Base-by-base conservation (phyloP, 2,329 filamentous ascomycete genomes). In the Ascochyta clinopodiicola region DNA sequence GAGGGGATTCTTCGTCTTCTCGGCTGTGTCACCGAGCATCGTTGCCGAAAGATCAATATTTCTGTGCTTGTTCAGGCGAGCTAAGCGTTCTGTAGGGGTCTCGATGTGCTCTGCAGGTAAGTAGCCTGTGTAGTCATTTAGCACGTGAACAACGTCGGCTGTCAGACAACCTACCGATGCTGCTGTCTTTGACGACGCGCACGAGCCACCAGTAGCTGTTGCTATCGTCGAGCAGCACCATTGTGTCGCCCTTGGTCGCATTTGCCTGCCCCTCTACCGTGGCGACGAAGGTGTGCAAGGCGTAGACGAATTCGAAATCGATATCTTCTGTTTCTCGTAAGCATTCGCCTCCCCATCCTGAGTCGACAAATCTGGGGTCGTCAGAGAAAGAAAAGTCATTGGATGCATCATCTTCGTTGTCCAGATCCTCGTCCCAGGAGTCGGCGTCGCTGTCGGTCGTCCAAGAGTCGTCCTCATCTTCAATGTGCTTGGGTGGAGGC, bases 181-280 rank as follows among this genome's bases (percentile, higher is more conserved):
- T 98, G 75, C 91, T 96, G 77, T 99, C 95, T 77, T 98, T 98
- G 48, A 98, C 93, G 40, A 99, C 91, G 62, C 94, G 86, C 13
- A 99, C 95, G 58, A 99, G 85, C 95, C 95, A 99, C 95, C 95
- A 99, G 77, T 99, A 99, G 78, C 93, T 98, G 79, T 99, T 99
- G 79, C 92, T 98, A 70, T 99, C 95, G 71, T 99, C 95, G 21
- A 99, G 85, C 61, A 99, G 82, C 49, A 98, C 94, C 95, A 99
- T 99, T 13, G 94, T 98, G 72, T 99, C 95, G 46, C 95, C 95
- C 78, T 99, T 99, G 31, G 92, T 96, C 56, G 95, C 95, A 80
- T 98, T 99, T 60, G 95, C 95, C 78, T 99, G 95, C 25, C 95
- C 95, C 78, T 99, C 95, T 44, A 99, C 95, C 0, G 95, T 98